Percentiles rank a stretch among this genome's conserved stretches.
These are phyloP conservation scores for Xanthoconium separans DNA, from an alignment of 1,284 basidiomycete species.

Conservation along the genomic window DNA sequence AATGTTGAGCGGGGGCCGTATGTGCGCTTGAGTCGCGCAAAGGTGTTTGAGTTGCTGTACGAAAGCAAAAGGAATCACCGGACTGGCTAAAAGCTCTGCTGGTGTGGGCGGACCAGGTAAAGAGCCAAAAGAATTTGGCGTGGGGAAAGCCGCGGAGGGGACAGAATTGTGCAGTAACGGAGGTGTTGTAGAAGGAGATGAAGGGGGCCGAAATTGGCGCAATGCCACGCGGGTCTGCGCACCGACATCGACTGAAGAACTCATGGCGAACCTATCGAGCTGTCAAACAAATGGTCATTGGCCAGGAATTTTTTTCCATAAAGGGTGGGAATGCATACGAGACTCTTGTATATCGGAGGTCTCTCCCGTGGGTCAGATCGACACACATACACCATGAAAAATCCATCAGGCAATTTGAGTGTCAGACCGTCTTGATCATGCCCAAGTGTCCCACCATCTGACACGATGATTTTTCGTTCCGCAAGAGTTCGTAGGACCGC, in stretches of 20 bases:
- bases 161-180: constrained; percentile 27
- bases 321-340: constrained; percentile 46
- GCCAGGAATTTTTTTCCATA: background rate
- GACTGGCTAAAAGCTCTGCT: constrained; percentile 15
- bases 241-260: constrained; percentile 53
- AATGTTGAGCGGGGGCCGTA: constrained; percentile 50
- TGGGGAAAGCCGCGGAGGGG: constrained; percentile 26
- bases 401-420: constrained; percentile 65
- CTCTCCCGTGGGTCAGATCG: constrained; percentile 58
- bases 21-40: constrained; percentile 37
- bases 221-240: constrained; percentile 36
- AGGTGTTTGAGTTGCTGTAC: constrained; percentile 38
- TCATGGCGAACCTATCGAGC: constrained; percentile 79
- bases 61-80: constrained; percentile 39
- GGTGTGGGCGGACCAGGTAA: constrained; percentile 21
- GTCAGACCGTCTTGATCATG: constrained; percentile 36
- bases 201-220: constrained; percentile 37
- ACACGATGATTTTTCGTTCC: constrained; percentile 52
- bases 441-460: constrained; percentile 33
- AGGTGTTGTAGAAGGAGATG: constrained; percentile 21
- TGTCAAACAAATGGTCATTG: constrained; percentile 28
- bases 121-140: constrained; percentile 12
- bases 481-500: constrained; percentile 54
- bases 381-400: constrained; percentile 73
- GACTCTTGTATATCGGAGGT: constrained; percentile 58